A percentile compares a stretch with the other conserved stretches of the same genome.
Evolutionary conservation across 2,329 filamentous ascomycete species (phyloP).

Genomic region (Zasmidium citrigriseum): DNA sequence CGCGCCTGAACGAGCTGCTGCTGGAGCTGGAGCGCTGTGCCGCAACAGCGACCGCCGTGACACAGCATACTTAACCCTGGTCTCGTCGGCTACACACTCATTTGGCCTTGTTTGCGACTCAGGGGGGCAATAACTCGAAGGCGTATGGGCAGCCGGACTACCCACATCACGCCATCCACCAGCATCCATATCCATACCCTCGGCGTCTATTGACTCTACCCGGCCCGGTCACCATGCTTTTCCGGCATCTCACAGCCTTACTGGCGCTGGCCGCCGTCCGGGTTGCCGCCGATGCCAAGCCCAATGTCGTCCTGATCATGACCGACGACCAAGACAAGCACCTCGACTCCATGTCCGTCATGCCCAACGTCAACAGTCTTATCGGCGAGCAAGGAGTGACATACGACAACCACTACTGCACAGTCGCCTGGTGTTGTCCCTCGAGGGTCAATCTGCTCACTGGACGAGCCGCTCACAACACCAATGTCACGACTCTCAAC

Average conservation of each 20-base stretch:
- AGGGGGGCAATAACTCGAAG: neutral
- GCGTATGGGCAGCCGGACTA: neutral
- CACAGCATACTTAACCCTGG: too few relatives aligned
- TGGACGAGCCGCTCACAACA: constrained; percentile 61
- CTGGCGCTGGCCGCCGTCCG: neutral
- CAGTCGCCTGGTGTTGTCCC: constrained; percentile 1
- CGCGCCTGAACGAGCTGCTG: neutral
- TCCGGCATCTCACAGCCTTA: neutral
- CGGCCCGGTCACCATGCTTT: neutral
- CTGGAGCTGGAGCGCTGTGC: neutral
- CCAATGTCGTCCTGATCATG: constrained; percentile 64
- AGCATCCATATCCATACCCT: neutral
- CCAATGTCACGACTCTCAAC: constrained; percentile 62
- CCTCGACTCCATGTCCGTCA: constrained; percentile 60
- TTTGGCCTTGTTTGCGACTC: too few relatives aligned
- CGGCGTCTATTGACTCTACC: neutral
- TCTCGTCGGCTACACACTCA: too few relatives aligned
- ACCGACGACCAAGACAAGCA: constrained; percentile 65
- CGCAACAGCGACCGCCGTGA: too few relatives aligned
- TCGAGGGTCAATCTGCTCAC: neutral
- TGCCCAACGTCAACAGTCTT: constrained; percentile 57
- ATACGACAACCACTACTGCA: constrained; percentile 37
- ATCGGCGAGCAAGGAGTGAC: constrained; percentile 58
- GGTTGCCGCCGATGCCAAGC: neutral
- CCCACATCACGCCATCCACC: neutral